Conservation (phyloP, 306 rosid genomes). For the Sophora flavescens region DNA sequence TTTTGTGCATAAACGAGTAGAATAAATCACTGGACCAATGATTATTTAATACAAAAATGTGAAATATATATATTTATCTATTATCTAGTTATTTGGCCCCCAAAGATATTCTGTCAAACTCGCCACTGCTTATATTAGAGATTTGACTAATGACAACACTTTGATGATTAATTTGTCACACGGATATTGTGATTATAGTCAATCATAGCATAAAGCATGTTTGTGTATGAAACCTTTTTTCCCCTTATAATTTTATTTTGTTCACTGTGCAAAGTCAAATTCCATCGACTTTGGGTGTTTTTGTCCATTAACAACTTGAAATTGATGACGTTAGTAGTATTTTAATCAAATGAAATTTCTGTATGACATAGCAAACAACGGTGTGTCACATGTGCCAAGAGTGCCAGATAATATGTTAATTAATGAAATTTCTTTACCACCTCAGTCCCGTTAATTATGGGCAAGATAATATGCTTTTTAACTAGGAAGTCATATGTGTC, state of each 20-base stretch:
- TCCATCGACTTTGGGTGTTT: slow-evolving; percentile 47
- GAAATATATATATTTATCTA: no score
- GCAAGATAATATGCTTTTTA: no score
- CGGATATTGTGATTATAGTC: slow-evolving; percentile 47
- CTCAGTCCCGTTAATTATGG: no score
- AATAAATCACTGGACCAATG: no score
- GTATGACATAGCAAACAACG: not conserved
- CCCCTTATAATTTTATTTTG: slow-evolving; percentile 12
- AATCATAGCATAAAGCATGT: slow-evolving; percentile 53
- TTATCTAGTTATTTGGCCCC: no score
- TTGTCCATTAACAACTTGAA: slow-evolving; percentile 22
- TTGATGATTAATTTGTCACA: slow-evolving; percentile 25
- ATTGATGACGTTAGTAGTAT: not conserved
- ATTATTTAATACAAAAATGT: no score
- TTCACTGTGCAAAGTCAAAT: slow-evolving; percentile 57
- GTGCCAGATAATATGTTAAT: no score
- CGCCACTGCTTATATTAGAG: not conserved
- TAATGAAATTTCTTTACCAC: no score
- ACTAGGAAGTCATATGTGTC: no score
- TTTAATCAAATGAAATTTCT: slow-evolving; percentile 17
- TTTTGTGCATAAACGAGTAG: no score
- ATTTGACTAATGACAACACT: slow-evolving; percentile 24
- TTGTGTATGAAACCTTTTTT: not conserved
- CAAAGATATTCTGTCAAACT: no score
- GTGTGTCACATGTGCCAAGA: no score